Conservation (phyloP, 306 rosid genomes). For the Acacia acuminata region DNA sequence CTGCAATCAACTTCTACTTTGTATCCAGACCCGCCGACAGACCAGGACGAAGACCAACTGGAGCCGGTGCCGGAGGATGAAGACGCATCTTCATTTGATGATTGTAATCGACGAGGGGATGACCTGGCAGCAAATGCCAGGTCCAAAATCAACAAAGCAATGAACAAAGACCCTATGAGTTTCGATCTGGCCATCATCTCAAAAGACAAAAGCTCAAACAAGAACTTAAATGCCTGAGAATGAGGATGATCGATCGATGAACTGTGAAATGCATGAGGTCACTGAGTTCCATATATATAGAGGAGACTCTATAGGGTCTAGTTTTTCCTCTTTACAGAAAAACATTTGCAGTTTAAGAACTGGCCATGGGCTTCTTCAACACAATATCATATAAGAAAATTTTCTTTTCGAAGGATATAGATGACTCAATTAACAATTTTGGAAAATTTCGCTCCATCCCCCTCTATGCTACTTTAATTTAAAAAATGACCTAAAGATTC, state of each 20-base stretch:
- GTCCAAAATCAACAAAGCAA: conserved; percentile 63
- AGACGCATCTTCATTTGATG: neutral
- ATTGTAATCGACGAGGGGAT: neutral
- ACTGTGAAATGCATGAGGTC: neutral
- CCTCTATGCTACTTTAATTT: too few relatives aligned
- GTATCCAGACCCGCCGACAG: neutral
- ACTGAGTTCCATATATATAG: neutral
- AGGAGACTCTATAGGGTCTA: neutral
- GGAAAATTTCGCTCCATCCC: too few relatives aligned
- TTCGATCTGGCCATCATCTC: conserved; percentile 58
- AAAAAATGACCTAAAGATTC: too few relatives aligned
- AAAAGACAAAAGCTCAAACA: conserved; percentile 11
- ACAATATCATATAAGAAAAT: neutral
- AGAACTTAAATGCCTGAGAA: neutral
- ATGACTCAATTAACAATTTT: neutral
- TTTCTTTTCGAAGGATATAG: neutral
- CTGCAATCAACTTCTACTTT: neutral
- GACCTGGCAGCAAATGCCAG: conserved; percentile 56
- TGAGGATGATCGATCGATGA: neutral
- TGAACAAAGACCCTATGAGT: conserved; percentile 50
- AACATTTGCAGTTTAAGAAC: neutral
- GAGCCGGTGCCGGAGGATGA: neutral
- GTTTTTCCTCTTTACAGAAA: neutral
- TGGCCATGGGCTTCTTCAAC: neutral
- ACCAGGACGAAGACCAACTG: neutral